Evolutionary conservation across 2,329 filamentous ascomycete genomes (phyloP).

Genomic region (Diaporthe sp.): DNA sequence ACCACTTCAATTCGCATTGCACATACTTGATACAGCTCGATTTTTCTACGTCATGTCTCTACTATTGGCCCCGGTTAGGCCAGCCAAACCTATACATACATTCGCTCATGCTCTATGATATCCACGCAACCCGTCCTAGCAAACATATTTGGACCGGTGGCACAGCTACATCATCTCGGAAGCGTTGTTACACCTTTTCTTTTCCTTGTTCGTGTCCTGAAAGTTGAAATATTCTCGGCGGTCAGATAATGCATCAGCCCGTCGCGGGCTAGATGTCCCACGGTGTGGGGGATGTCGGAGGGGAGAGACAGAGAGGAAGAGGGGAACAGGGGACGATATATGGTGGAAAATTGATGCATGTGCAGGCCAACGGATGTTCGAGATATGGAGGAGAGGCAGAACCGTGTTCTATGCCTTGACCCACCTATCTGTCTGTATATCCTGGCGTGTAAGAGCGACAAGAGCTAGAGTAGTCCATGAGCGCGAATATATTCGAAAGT

Average conservation of each 20-base stretch:
- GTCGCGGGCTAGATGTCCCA: background rate
- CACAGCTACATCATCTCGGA: conserved; percentile 33
- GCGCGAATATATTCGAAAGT: conserved; percentile 12
- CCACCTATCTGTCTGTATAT: conserved; percentile 29
- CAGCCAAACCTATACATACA: conserved; percentile 32
- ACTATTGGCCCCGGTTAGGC: conserved; percentile 37
- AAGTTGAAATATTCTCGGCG: background rate
- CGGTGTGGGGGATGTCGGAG: background rate
- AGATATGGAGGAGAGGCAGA: background rate
- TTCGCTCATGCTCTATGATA: conserved; percentile 41
- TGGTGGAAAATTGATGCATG: conserved; percentile 3
- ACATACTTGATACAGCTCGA: conserved; percentile 34
- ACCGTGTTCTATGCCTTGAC: conserved; percentile 13
- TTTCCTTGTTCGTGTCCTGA: background rate
- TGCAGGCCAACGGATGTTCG: background rate
- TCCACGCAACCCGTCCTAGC: conserved; percentile 34
- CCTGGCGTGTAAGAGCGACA: conserved; percentile 16
- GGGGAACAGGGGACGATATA: background rate
- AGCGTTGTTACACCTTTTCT: conserved; percentile 31
- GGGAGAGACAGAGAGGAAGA: background rate
- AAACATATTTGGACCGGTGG: conserved; percentile 24
- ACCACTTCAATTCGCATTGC: conserved; percentile 40
- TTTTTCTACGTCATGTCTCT: conserved; percentile 27
- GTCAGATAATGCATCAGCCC: conserved; percentile 12
- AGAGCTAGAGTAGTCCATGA: conserved; percentile 25